Evolutionary conservation across 2,329 filamentous ascomycete genomes (phyloP).

Genomic region (Paecilomyces sp.): DNA sequence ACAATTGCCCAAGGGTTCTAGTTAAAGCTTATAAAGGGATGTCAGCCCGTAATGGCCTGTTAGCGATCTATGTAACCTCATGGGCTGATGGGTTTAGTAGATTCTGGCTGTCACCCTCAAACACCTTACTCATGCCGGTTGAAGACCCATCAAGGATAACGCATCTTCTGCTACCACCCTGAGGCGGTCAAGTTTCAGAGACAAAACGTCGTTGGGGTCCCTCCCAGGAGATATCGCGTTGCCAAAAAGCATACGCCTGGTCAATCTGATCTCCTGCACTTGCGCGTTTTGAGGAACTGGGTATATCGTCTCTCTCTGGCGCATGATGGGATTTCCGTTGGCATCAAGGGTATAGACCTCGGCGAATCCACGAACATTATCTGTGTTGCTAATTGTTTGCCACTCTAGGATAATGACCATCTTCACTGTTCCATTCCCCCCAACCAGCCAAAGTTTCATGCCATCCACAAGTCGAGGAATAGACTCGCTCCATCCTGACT

Average conservation of each 20-base stretch:
- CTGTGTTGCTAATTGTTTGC: background rate
- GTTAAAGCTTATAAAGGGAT: no score
- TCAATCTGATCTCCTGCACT: background rate
- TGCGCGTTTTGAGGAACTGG: background rate
- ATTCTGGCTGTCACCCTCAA: no score
- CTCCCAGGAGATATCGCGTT: background rate
- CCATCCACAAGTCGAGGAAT: background rate
- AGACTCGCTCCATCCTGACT: background rate
- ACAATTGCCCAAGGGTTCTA: no score
- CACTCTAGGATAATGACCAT: background rate
- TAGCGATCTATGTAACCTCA: no score
- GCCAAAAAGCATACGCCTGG: background rate
- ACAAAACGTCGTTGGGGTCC: background rate
- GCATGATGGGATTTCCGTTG: background rate
- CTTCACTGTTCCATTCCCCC: background rate
- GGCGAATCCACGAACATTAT: background rate
- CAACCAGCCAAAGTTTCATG: constrained; percentile 2
- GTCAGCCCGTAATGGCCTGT: no score
- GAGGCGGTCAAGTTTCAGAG: background rate
- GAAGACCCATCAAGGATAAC: background rate
- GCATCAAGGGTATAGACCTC: background rate
- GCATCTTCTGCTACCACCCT: background rate
- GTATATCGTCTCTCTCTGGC: background rate
- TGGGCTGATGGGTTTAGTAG: no score
- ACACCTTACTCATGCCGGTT: background rate